Conservation (phyloP, 2,329 filamentous ascomycete genomes). For the Colletotrichum sidae region DNA sequence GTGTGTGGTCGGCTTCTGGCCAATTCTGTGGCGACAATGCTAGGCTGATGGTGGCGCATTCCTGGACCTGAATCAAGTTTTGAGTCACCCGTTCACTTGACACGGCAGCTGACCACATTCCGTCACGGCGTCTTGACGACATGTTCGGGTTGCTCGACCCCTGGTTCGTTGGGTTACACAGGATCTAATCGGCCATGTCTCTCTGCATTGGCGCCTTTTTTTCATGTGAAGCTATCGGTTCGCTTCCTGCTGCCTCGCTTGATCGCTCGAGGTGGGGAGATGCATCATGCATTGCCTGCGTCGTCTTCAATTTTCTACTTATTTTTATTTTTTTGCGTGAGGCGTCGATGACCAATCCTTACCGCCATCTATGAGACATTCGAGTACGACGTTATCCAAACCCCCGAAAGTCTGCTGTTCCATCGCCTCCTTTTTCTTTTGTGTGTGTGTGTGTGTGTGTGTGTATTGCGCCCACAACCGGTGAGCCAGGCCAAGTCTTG, state of each 20-base stretch:
- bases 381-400: conserved; percentile 3
- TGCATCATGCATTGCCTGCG: not conserved
- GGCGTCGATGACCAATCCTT: not conserved
- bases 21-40: not conserved
- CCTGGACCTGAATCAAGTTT: not conserved
- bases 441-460: not conserved
- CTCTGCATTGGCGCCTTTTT: conserved; percentile 3
- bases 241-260: not conserved
- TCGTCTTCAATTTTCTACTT: not conserved
- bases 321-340: not conserved
- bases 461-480: not conserved
- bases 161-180: conserved; percentile 15
- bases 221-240: conserved; percentile 19
- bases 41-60: conserved; percentile 6
- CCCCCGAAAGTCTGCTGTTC: not conserved
- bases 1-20: not conserved
- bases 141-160: not conserved
- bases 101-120: conserved; percentile 5
- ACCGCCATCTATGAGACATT: not conserved
- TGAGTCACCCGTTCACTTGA: conserved; percentile 6
- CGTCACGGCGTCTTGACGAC: conserved; percentile 6
- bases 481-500: not conserved
- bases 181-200: conserved; percentile 16
- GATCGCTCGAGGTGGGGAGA: not conserved
- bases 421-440: not conserved